These are phyloP conservation scores for Aspergillus sp. DNA, from an alignment of 2,329 filamentous ascomycete genomes.

Conservation along the genomic window DNA sequence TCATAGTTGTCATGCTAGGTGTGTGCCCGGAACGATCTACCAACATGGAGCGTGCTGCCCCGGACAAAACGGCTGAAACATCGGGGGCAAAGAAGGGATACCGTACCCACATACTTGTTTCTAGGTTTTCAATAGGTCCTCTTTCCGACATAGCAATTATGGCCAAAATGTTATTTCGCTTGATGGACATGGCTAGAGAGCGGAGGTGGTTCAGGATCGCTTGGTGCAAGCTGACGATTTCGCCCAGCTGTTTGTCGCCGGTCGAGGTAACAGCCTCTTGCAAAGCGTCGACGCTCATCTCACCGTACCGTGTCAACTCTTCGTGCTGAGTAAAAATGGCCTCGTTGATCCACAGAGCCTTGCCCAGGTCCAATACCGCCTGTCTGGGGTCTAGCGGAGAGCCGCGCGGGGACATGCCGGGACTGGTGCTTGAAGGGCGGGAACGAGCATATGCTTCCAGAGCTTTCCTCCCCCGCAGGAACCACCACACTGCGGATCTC, in stretches of 20 bases:
- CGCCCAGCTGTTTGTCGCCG: slow-evolving; percentile 38
- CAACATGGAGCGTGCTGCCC: slow-evolving; percentile 42
- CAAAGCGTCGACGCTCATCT: slow-evolving; percentile 32
- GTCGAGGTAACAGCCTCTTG: slow-evolving; percentile 36
- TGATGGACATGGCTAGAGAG: slow-evolving; percentile 73
- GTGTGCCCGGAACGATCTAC: slow-evolving; percentile 40
- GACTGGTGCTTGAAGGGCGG: slow-evolving; percentile 48
- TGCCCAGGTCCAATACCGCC: slow-evolving; percentile 76
- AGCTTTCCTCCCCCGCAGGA: slow-evolving; percentile 67
- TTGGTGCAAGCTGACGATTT: slow-evolving; percentile 45
- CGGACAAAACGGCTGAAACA: slow-evolving; percentile 61
- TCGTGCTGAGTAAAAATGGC: slow-evolving; percentile 33
- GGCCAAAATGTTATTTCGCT: slow-evolving; percentile 69
- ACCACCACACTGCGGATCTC: slow-evolving; percentile 79
- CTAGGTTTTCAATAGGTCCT: slow-evolving; percentile 57
- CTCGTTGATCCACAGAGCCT: slow-evolving; percentile 69
- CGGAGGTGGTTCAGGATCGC: slow-evolving; percentile 57
- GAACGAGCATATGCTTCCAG: slow-evolving; percentile 65
- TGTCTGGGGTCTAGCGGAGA: slow-evolving; percentile 51
- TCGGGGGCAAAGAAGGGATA: slow-evolving; percentile 69
- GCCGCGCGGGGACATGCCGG: slow-evolving; percentile 37
- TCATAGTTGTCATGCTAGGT: slow-evolving; percentile 52
- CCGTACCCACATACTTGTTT: slow-evolving; percentile 67
- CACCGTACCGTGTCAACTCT: slow-evolving; percentile 33
- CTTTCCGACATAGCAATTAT: slow-evolving; percentile 48